These are phyloP conservation scores for Oryza nivara DNA, from an alignment of 176 grass and related monocot genomes.

Conservation along the genomic window DNA sequence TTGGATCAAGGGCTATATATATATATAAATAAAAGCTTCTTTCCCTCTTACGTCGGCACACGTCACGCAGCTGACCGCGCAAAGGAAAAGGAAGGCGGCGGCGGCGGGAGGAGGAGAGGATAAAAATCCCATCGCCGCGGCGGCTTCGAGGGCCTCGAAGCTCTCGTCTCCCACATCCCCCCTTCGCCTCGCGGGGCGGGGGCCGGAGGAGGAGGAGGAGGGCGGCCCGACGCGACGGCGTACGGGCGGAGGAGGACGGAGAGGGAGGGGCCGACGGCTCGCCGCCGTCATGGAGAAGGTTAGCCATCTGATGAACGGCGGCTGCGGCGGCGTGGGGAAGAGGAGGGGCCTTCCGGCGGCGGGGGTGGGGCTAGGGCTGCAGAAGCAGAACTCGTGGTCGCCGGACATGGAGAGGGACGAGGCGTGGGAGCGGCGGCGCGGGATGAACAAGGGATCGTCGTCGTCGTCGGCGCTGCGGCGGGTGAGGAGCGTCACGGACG, in stretches of 20 bases:
- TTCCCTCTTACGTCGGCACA: constrained; percentile 29
- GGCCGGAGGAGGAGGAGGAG: neutral
- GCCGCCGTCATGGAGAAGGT: constrained; percentile 48
- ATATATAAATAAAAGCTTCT: neutral
- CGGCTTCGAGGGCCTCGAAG: neutral
- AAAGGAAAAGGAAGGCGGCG: constrained; percentile 30
- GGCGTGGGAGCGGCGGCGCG: constrained; percentile 67
- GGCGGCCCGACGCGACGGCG: neutral
- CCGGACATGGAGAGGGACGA: constrained; percentile 80
- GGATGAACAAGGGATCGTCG: constrained; percentile 25
- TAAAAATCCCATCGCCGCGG: constrained; percentile 37
- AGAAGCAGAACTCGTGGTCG: constrained; percentile 90
- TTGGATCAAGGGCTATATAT: constrained; percentile 12
- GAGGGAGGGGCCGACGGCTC: neutral
- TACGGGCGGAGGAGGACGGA: constrained; percentile 1
- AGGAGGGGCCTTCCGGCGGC: neutral
- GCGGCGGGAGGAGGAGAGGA: neutral
- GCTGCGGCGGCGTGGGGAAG: constrained; percentile 6
- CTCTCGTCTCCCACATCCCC: constrained; percentile 22
- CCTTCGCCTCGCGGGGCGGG: constrained; percentile 47
- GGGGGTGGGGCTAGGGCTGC: constrained; percentile 31
- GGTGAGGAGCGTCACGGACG: constrained; percentile 66
- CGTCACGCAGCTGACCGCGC: constrained; percentile 29
- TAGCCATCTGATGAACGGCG: neutral
- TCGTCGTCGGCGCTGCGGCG: constrained; percentile 31